These are phyloP conservation scores for Phytophthora constricta DNA, from an alignment of 352 stramenopile species.

Conservation along the genomic window DNA sequence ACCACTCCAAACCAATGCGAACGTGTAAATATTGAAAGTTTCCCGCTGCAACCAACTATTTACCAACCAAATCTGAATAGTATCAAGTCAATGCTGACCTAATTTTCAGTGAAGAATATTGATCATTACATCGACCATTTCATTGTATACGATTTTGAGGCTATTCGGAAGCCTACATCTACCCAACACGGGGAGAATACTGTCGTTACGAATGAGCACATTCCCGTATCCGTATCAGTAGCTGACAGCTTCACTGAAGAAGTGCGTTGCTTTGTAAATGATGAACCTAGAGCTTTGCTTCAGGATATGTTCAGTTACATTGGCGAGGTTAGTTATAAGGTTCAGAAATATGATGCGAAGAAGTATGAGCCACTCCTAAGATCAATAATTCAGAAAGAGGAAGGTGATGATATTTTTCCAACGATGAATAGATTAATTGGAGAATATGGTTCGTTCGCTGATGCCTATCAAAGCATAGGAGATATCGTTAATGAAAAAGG, in stretches of 20 bases:
- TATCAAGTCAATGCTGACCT: slow-evolving; percentile 5
- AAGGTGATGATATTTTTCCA: neutral
- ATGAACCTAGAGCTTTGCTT: slow-evolving; percentile 4
- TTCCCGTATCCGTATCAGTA: slow-evolving; percentile 12
- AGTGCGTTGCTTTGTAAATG: slow-evolving; percentile 14
- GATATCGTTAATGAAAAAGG: neutral
- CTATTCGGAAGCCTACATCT: neutral
- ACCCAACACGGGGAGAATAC: neutral
- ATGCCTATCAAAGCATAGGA: neutral
- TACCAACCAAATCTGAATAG: neutral
- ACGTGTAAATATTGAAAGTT: slow-evolving; percentile 25
- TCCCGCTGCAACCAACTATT: slow-evolving; percentile 11
- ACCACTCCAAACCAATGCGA: slow-evolving; percentile 35
- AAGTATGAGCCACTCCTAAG: slow-evolving; percentile 6
- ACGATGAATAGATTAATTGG: neutral
- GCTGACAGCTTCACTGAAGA: slow-evolving; percentile 14
- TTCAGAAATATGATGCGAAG: slow-evolving; percentile 5
- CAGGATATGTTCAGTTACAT: slow-evolving; percentile 16
- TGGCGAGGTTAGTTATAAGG: slow-evolving; percentile 1
- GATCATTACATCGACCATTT: slow-evolving; percentile 31
- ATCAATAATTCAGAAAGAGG: slow-evolving; percentile 2
- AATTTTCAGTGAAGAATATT: slow-evolving; percentile 11
- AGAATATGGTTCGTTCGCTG: slow-evolving; percentile 5
- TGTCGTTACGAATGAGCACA: slow-evolving; percentile 16
- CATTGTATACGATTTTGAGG: slow-evolving; percentile 24